These are phyloP conservation scores for Proteromonas lacertae DNA, from an alignment of 352 stramenopile genomes.

Conservation along the genomic window DNA sequence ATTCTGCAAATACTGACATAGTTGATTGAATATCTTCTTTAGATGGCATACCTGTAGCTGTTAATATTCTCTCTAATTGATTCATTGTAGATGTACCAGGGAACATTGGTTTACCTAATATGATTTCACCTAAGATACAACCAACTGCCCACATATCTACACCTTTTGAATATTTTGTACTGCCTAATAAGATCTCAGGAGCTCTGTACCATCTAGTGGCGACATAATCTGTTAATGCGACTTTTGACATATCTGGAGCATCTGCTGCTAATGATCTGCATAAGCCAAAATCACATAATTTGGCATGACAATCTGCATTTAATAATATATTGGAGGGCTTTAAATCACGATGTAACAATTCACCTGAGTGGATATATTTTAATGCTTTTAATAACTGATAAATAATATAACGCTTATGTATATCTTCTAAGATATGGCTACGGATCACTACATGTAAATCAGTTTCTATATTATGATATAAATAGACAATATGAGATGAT, in stretches of 20 bases:
- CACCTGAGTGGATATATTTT: conserved; percentile 73
- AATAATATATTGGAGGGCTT: conserved; percentile 79
- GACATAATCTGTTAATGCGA: conserved; percentile 77
- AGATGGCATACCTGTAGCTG: conserved; percentile 51
- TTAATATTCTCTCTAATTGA: conserved; percentile 65
- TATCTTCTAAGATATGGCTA: conserved; percentile 63
- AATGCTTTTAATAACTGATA: conserved; percentile 77
- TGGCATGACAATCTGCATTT: conserved; percentile 62
- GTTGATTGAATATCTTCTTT: conserved; percentile 49
- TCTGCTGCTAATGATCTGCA: conserved; percentile 43
- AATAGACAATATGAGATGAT: neutral
- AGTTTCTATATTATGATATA: conserved; percentile 7
- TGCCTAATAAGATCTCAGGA: conserved; percentile 69
- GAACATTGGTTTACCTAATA: conserved; percentile 47
- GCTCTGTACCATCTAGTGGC: conserved; percentile 76
- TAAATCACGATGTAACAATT: conserved; percentile 71
- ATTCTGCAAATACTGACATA: conserved; percentile 52
- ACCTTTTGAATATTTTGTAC: conserved; percentile 52
- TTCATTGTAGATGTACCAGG: conserved; percentile 75
- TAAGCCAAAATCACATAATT: conserved; percentile 78
- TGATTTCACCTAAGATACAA: conserved; percentile 68
- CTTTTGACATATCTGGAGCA: too few species aligned
- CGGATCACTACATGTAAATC: conserved; percentile 72
- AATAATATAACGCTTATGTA: conserved; percentile 83
- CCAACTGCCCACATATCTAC: conserved; percentile 68